Conservation (phyloP, 2,329 filamentous ascomycete species). For the Colletotrichum agaves region DNA sequence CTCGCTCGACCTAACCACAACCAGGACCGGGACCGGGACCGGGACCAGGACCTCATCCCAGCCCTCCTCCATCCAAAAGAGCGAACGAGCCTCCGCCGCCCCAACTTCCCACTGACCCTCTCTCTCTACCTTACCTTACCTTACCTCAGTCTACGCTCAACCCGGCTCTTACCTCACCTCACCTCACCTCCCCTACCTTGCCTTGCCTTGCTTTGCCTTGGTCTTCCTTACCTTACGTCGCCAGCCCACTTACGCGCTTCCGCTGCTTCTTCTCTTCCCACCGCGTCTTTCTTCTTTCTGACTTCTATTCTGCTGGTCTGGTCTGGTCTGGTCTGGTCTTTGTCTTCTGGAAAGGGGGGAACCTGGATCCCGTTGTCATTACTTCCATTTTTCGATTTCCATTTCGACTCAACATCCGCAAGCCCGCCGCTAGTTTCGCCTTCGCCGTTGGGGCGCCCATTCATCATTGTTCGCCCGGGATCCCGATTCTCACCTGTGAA, state of each 20-base stretch:
- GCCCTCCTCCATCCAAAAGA: slow-evolving; percentile 4
- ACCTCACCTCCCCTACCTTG: slow-evolving; percentile 7
- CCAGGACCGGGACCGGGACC: slow-evolving; percentile 7
- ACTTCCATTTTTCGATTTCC: slow-evolving; percentile 9
- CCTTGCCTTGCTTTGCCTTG: slow-evolving; percentile 5
- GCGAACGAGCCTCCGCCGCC: slow-evolving; percentile 4
- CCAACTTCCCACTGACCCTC: slow-evolving; percentile 15
- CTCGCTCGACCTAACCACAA: neutral
- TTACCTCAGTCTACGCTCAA: slow-evolving; percentile 1
- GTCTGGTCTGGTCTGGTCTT: neutral
- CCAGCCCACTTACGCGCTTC: slow-evolving; percentile 27
- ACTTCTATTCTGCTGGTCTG: slow-evolving; percentile 30
- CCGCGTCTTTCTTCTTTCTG: slow-evolving; percentile 24
- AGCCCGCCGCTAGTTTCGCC: neutral
- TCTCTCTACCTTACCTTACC: neutral
- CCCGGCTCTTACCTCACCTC: slow-evolving; percentile 3
- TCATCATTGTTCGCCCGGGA: neutral
- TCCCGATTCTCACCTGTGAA: neutral
- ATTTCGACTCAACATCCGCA: slow-evolving; percentile 1
- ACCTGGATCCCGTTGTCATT: slow-evolving; percentile 15
- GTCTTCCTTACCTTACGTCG: slow-evolving; percentile 18
- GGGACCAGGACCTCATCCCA: neutral
- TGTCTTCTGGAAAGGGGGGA: slow-evolving; percentile 7
- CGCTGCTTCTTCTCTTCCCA: slow-evolving; percentile 21
- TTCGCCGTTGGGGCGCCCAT: slow-evolving; percentile 10